phyloP scores from a whole-genome alignment of 306 rosid species.

The Canavalia ensiformis region DNA sequence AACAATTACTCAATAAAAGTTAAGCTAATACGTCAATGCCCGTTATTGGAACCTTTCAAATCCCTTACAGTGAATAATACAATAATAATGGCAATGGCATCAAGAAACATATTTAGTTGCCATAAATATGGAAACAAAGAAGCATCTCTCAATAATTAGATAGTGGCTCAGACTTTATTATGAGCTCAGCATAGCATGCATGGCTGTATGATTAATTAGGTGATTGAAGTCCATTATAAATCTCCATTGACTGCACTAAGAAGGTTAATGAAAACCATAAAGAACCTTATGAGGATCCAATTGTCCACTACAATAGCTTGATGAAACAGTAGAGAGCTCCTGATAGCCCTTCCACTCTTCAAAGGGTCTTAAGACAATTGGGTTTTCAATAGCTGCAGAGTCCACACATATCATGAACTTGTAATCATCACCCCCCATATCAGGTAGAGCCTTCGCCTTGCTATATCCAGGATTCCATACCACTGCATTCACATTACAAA shows the following conservation, averaged over 20 bases:
- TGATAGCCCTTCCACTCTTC: conserved; percentile 76
- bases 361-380: conserved; percentile 60
- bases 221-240: conserved; percentile 2
- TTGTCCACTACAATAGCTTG: conserved; percentile 83
- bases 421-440: conserved; percentile 73
- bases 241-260: not conserved
- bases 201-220: conserved; percentile 17
- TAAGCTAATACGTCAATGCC: not conserved
- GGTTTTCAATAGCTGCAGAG: conserved; percentile 64
- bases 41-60: conserved; percentile 5
- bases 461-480: conserved; percentile 80
- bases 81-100: not conserved
- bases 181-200: conserved; percentile 6
- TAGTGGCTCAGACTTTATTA: not conserved
- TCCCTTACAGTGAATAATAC: not conserved
- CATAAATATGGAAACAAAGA: not conserved
- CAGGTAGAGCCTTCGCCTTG: conserved; percentile 62
- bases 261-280: conserved; percentile 55
- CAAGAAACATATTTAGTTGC: not conserved
- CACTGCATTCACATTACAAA: conserved; percentile 43
- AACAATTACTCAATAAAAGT: not conserved
- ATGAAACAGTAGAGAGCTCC: conserved; percentile 67
- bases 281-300: conserved; percentile 70
- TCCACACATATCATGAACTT: conserved; percentile 66
- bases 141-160: conserved; percentile 14